Percentiles rank a stretch among this genome's conserved stretches.
Conservation (phyloP, 345 rosid genomes). For the Linum trigynum region DNA sequence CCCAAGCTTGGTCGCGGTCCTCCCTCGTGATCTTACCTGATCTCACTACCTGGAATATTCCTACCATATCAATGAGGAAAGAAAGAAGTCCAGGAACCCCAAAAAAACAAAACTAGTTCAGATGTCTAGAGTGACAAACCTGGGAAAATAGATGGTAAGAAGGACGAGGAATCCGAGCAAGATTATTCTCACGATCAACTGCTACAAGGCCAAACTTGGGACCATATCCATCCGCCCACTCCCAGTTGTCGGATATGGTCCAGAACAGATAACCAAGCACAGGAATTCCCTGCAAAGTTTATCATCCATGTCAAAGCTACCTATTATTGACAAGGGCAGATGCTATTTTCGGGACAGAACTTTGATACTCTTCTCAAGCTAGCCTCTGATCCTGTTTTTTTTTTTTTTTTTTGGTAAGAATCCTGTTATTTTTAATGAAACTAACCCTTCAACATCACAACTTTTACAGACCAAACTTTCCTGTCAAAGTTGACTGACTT, state of each 20-base stretch:
- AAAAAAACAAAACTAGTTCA: background rate
- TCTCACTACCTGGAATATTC: constrained; percentile 47
- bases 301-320: constrained; percentile 6
- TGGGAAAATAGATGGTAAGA: constrained; percentile 80
- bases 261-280: constrained; percentile 86
- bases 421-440: too few species aligned
- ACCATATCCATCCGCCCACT: constrained; percentile 99
- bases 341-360: background rate
- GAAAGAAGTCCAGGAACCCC: background rate
- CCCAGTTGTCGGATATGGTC: constrained; percentile 98
- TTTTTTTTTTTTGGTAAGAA: too few species aligned
- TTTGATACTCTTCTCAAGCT: too few species aligned
- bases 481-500: too few species aligned
- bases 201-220: constrained; percentile 93
- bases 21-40: constrained; percentile 52
- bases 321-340: constrained; percentile 7
- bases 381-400: too few species aligned
- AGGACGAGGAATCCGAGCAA: constrained; percentile 65
- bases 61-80: constrained; percentile 2
- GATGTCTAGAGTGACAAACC: constrained; percentile 24
- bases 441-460: too few species aligned
- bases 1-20: constrained; percentile 68
- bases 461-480: too few species aligned
- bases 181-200: constrained; percentile 66
- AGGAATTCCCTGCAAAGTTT: constrained; percentile 57